Evolutionary conservation across 2,329 filamentous ascomycete species (phyloP), one percentile per base, ranked within the genome.

Genomic region (Amylocarpus encephaloides): DNA sequence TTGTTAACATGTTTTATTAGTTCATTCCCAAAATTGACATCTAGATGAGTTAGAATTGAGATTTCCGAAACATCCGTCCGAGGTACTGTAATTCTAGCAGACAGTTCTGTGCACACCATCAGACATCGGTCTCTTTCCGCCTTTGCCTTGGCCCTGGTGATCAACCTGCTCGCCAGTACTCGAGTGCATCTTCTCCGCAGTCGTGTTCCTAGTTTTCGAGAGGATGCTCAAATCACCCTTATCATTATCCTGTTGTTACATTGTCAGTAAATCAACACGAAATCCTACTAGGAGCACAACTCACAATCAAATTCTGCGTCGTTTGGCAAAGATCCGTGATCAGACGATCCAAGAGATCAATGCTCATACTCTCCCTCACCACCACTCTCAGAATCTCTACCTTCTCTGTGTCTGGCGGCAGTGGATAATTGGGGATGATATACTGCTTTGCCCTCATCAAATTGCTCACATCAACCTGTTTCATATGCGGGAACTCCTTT

Each of bases 401-500:
- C 47, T 76, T 71, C 13, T 82, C 75, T 62, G 80, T 79, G 39
- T 70, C 72, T 0, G 82, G 82, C 7, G 83, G 83, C 5, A 86
- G 71, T 1, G 80, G 76, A 63, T 86, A 86, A 69, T 86, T 86
- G 18, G 82, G 83, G 50, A 86, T 81, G 52, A 86, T 86, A 70
- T 85, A 86, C 66, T 85, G 80, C 62, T 82, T 82, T 4, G 79
- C 78, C 12, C 83, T 73, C 49, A 86, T 67, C 36, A 86, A 67
- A 15, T 82, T 78, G 47, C 77, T 80, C 12, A 86, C 71, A 5
- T 74, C 74, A 49, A 78, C 80, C 66, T 86, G 83, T 66, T 82
- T 79, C 52, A 86, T 70, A 57, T 83, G 77, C 0, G 80, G 77
- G 64, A 74, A 85, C 39, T 80, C 67, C 51, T 73, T 70, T 62